A percentile compares a stretch with the other conserved stretches of the same genome.
These are phyloP conservation scores for Fusarium cicatricum DNA, from an alignment of 2,329 filamentous ascomycete genomes.

Conservation along the genomic window DNA sequence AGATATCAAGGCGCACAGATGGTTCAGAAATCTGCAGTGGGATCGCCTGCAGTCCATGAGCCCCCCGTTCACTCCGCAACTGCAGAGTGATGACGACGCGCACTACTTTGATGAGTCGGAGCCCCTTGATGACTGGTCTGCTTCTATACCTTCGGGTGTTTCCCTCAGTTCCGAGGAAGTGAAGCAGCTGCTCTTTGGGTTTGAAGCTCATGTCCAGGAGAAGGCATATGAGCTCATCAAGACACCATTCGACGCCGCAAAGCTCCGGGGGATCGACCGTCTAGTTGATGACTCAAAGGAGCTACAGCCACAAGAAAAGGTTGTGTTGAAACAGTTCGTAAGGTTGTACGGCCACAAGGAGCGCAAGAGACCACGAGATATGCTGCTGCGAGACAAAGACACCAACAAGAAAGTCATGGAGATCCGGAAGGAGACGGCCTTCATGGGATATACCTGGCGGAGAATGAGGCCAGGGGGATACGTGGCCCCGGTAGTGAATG, in stretches of 20 bases:
- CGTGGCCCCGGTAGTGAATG: slow-evolving; percentile 15
- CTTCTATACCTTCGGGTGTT: slow-evolving; percentile 52
- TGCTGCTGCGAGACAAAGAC: slow-evolving; percentile 76
- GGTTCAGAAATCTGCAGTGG: slow-evolving; percentile 85
- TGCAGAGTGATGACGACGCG: slow-evolving; percentile 75
- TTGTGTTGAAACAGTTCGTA: slow-evolving; percentile 59
- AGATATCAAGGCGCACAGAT: slow-evolving; percentile 88
- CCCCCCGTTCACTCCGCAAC: slow-evolving; percentile 83
- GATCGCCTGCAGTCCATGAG: slow-evolving; percentile 72
- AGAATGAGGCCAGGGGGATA: slow-evolving; percentile 53
- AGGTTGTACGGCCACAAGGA: slow-evolving; percentile 67
- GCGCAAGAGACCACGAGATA: slow-evolving; percentile 83
- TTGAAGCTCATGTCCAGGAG: slow-evolving; percentile 52
- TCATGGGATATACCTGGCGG: slow-evolving; percentile 89
- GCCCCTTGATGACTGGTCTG: slow-evolving; percentile 70
- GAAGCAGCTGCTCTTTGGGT: slow-evolving; percentile 46
- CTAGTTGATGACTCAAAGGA: slow-evolving; percentile 54
- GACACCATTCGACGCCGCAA: slow-evolving; percentile 57
- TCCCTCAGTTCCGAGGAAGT: slow-evolving; percentile 45
- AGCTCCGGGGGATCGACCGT: slow-evolving; percentile 58
- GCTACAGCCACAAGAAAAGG: slow-evolving; percentile 49
- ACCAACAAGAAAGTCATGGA: slow-evolving; percentile 76
- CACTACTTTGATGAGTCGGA: slow-evolving; percentile 91
- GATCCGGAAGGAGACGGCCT: slow-evolving; percentile 82
- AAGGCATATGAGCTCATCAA: slow-evolving; percentile 56